phyloP scores from a whole-genome alignment of 805 yeast species.

The Sugiyamaella valdiviana region DNA sequence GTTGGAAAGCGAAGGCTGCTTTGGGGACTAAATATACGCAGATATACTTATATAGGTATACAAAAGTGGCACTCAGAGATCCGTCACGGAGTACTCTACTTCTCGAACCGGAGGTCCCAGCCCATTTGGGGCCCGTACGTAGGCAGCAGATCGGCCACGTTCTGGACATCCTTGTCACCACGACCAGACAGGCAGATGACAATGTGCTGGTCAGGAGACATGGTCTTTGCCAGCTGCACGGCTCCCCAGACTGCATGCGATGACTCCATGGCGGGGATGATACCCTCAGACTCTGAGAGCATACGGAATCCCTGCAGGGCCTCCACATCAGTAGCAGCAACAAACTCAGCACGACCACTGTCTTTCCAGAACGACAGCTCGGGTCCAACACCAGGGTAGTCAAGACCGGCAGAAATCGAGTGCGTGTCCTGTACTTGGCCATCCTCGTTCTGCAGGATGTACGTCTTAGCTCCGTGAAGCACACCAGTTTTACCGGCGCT shows the following conservation, averaged over 20 bases:
- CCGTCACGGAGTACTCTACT: no score
- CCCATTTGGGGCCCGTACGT: constrained; percentile 82
- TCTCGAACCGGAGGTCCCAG: constrained; percentile 85
- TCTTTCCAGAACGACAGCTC: constrained; percentile 94
- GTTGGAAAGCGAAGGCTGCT: no score
- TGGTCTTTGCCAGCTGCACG: constrained; percentile 74
- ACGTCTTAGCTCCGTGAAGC: constrained; percentile 95
- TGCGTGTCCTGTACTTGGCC: constrained; percentile 98
- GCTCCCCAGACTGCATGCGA: constrained; percentile 96
- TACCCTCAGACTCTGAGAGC: constrained; percentile 91
- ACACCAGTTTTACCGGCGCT: constrained; percentile 97
- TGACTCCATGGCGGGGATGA: constrained; percentile 96
- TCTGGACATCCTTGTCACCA: constrained; percentile 98
- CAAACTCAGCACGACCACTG: constrained; percentile 83
- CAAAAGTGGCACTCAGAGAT: no score
- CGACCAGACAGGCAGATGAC: constrained; percentile 93
- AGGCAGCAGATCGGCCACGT: constrained; percentile 93
- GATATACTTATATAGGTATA: no score
- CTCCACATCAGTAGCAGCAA: constrained; percentile 93
- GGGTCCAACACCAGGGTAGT: constrained; percentile 99
- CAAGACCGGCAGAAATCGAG: constrained; percentile 96
- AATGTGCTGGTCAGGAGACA: constrained; percentile 71
- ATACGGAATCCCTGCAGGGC: constrained; percentile 87
- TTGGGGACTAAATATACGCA: no score
- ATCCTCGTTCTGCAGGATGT: constrained; percentile 80